Base-by-base conservation (phyloP, 2,329 filamentous ascomycete genomes). In the Talaromyces verruculosus region DNA sequence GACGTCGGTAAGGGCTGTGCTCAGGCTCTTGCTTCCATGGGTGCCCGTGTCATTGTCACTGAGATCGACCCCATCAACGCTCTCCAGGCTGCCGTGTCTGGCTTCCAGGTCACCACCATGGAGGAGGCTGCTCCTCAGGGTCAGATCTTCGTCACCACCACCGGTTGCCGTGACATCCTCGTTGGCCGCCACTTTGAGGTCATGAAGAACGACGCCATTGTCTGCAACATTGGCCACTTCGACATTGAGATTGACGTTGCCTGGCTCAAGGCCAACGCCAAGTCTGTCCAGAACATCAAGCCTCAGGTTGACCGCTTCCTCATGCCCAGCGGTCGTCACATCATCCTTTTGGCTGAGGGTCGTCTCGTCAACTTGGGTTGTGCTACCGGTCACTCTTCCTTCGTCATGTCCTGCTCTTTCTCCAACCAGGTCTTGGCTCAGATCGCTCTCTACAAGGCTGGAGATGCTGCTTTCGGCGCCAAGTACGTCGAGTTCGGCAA, bases 341-440 rank as follows among this genome's bases (percentile, higher is more conserved):
- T 99, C 87, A 96, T 99, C 84, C 93, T 99, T 76, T 89, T 99
- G 71, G 95, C 95, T 70, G 95, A 98, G 87, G 95, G 95, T 75
- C 94, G 95, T 86, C 91, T 99, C 72, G 95, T 99, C 85, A 99
- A 99, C 90, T 87, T 99, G 75, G 95, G 95, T 83, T 99, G 95
- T 84, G 95, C 95, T 79, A 99, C 95, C 71, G 95, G 95, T 74
- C 95, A 99, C 91, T 97, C 93, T 73, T 98, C 94, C 63, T 99
- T 99, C 83, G 95, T 99, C 87, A 98, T 99, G 95, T 97, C 93
- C 76, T 99, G 95, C 91, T 98, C 94, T 71, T 99, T 99, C 91
- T 96, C 93, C 88, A 99, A 99, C 91, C 95, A 99, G 88, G 95
- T 98, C 76, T 92, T 99, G 81, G 95, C 95, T 73, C 95, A 99